Evolutionary conservation across 1,284 basidiomycete genomes (phyloP).

Genomic region (Cryptococcus sp.): DNA sequence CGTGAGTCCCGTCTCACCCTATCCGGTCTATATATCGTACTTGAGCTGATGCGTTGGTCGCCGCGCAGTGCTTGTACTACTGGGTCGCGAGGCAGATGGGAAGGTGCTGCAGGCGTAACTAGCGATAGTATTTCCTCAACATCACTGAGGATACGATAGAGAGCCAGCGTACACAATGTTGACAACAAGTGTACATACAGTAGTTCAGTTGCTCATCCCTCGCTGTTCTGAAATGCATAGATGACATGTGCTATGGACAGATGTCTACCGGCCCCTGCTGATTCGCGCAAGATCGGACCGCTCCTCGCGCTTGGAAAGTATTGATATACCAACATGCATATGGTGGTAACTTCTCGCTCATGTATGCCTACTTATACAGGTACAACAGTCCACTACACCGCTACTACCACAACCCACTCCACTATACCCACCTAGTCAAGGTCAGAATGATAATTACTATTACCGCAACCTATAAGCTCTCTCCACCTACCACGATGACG

Average conservation of each 20-base stretch:
- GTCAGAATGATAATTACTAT: not conserved
- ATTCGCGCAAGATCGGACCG: no score
- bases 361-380: no score
- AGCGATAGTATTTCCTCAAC: not conserved
- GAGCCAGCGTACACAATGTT: not conserved
- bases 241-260: no score
- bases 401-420: no score
- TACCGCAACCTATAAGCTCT: not conserved
- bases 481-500: not conserved
- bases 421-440: not conserved
- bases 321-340: no score
- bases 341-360: no score
- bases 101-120: constrained; percentile 35
- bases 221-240: no score
- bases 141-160: no score
- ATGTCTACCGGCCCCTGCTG: no score
- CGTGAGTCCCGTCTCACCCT: constrained; percentile 59
- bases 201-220: no score
- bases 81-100: constrained; percentile 41
- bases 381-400: no score
- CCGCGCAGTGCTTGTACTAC: constrained; percentile 38
- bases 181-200: not conserved
- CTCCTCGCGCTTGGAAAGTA: no score
- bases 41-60: not conserved
- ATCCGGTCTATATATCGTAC: not conserved